These are phyloP conservation scores for Penicillium alfredii DNA, from an alignment of 495 filamentous ascomycete species.

Conservation along the genomic window DNA sequence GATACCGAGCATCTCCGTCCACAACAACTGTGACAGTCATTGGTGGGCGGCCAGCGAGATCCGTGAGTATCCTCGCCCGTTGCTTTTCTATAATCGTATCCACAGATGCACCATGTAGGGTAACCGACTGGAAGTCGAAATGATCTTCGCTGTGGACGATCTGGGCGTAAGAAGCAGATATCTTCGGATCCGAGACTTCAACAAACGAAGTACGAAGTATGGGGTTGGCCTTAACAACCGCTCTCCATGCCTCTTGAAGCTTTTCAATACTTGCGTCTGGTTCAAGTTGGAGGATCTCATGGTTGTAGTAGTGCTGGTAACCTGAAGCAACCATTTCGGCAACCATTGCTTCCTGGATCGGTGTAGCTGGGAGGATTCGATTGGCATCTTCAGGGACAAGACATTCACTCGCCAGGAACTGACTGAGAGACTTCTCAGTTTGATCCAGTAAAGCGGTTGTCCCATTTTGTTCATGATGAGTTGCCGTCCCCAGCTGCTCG, in stretches of 20 bases:
- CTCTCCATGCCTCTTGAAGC: slow-evolving; percentile 54
- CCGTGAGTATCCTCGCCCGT: slow-evolving; percentile 16
- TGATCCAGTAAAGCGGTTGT: slow-evolving; percentile 14
- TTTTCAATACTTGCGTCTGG: slow-evolving; percentile 43
- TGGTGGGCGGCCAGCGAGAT: slow-evolving; percentile 8
- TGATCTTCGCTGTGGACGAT: slow-evolving; percentile 40
- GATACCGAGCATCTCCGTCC: slow-evolving; percentile 17
- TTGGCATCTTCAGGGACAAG: slow-evolving; percentile 34
- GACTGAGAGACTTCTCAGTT: slow-evolving; percentile 28
- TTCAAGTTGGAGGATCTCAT: slow-evolving; percentile 60
- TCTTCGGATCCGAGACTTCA: slow-evolving; percentile 51
- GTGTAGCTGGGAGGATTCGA: slow-evolving; percentile 61
- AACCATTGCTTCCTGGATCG: slow-evolving; percentile 80
- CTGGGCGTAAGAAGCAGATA: slow-evolving; percentile 57
- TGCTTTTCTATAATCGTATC: slow-evolving; percentile 19
- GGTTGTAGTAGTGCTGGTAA: slow-evolving; percentile 72
- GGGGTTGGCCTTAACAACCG: slow-evolving; percentile 50
- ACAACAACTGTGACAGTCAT: slow-evolving; percentile 13
- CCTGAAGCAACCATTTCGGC: slow-evolving; percentile 65
- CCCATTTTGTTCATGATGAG: slow-evolving; percentile 4
- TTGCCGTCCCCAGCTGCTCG: slow-evolving; percentile 11
- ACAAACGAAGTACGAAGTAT: slow-evolving; percentile 70
- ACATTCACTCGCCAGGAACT: slow-evolving; percentile 23
- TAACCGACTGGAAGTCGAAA: slow-evolving; percentile 16
- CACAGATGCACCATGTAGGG: slow-evolving; percentile 13